Base-by-base conservation (phyloP, 345 rosid genomes). In the Brassica nigra region DNA sequence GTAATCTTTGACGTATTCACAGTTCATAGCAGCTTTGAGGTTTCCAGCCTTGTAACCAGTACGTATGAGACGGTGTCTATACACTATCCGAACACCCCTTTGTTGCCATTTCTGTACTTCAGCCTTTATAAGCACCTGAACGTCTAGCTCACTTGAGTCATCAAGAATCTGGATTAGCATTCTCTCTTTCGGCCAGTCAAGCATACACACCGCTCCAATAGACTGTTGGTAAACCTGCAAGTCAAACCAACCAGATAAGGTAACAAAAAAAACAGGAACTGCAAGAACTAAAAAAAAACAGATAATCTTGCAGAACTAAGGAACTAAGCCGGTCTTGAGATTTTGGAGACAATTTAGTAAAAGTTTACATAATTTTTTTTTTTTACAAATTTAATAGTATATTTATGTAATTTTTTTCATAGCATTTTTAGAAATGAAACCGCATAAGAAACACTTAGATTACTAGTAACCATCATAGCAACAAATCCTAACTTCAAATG, bases 11-110 rank as follows among this genome's bases (percentile, higher is more conserved):
- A 92, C 94, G 68, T 90, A 88, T 14, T 91, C 93, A 61, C 93
- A 93, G 7, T 76, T 82, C 98, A 93, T 91, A 9, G 98, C 98
- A 4, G 98, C 86, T 76, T 93, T 89, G 8, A 93, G 91, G 77
- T 93, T 93, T 6, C 98, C 98, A 5, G 98, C 97, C 76, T 93
- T 93, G 80, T 93, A 93, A 4, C 98, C 98, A 4, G 91, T 88
- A 63, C 98, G 77, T 59, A 88, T 89, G 44, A 93, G 78, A 59
- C 98, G 88, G 78, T 93, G 97, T 66, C 98, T 80, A 80, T 93
- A 93, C 79, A 90, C 57, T 18, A 93, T 90, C 76, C 90, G 89
- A 0, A 83, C 85, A 23, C 98, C 97, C 71, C 86, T 88, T 75
- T 90, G 86, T 0, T 81, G 86, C 97, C 98, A 93, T 0, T 76